phyloP scores from a whole-genome alignment of 2,329 filamentous ascomycete species.

The Hysterium pulicare region DNA sequence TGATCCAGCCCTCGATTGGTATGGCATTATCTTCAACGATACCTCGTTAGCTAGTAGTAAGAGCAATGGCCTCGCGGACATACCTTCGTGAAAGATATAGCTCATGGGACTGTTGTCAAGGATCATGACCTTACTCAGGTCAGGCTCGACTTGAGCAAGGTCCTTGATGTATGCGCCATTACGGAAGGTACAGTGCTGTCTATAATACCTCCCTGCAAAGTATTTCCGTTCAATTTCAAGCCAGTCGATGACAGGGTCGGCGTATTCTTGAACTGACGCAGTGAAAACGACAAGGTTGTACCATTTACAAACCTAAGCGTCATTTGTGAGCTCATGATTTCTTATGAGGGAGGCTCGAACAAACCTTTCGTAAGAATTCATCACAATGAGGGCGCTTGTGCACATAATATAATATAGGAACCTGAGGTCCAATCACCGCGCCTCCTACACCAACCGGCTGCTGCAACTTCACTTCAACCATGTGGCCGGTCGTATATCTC shows the following conservation, averaged over 20 bases:
- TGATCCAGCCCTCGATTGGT: constrained; percentile 99
- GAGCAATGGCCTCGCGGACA: constrained; percentile 8
- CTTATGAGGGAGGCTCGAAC: constrained; percentile 14
- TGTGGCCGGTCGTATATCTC: constrained; percentile 92
- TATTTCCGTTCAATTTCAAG: constrained; percentile 95
- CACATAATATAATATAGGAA: constrained; percentile 97
- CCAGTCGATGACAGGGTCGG: constrained; percentile 98
- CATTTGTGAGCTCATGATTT: constrained; percentile 13
- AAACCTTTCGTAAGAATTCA: constrained; percentile 83
- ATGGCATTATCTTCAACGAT: constrained; percentile 84
- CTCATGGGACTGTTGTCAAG: constrained; percentile 97
- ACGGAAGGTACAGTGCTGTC: constrained; percentile 93
- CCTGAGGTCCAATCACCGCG: constrained; percentile 73
- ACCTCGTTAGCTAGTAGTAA: not conserved
- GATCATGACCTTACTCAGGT: constrained; percentile 97
- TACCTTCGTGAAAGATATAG: constrained; percentile 98
- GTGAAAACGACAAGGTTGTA: constrained; percentile 97
- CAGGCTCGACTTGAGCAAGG: constrained; percentile 89
- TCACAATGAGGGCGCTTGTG: constrained; percentile 97
- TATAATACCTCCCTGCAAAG: constrained; percentile 89
- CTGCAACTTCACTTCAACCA: constrained; percentile 94
- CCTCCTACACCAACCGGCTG: constrained; percentile 66
- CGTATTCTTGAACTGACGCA: constrained; percentile 96
- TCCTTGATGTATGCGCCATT: constrained; percentile 99
- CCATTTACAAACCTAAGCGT: constrained; percentile 79